Conservation (phyloP, 495 filamentous ascomycete species). For the Aspergillus steynii region DNA sequence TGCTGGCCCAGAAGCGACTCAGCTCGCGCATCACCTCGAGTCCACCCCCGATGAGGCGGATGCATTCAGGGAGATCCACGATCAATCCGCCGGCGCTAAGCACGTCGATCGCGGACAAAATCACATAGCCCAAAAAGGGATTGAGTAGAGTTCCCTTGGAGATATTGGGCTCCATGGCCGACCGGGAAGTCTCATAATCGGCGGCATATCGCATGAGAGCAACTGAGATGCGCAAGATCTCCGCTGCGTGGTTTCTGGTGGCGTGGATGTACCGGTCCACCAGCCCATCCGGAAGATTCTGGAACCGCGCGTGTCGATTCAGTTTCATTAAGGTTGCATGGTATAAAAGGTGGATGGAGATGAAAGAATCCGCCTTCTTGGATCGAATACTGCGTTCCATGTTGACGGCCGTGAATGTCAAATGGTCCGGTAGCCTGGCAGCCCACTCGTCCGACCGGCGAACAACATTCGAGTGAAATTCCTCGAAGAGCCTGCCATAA, state of each 20-base stretch:
- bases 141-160: slow-evolving; percentile 30
- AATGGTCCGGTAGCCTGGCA: slow-evolving; percentile 43
- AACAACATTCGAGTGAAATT: slow-evolving; percentile 51
- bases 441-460: slow-evolving; percentile 52
- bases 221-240: slow-evolving; percentile 37
- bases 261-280: slow-evolving; percentile 38
- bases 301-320: slow-evolving; percentile 57
- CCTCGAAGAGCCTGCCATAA: slow-evolving; percentile 45
- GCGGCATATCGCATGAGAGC: slow-evolving; percentile 28
- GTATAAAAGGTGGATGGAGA: slow-evolving; percentile 62
- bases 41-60: slow-evolving; percentile 46
- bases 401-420: slow-evolving; percentile 51
- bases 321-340: slow-evolving; percentile 61
- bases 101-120: slow-evolving; percentile 49
- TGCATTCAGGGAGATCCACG: slow-evolving; percentile 40
- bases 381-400: slow-evolving; percentile 46
- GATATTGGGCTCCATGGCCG: slow-evolving; percentile 16
- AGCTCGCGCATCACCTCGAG: slow-evolving; percentile 40
- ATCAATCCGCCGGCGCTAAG: slow-evolving; percentile 40
- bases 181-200: slow-evolving; percentile 23
- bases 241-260: slow-evolving; percentile 43
- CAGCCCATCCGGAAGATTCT: slow-evolving; percentile 29
- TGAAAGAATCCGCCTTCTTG: slow-evolving; percentile 52
- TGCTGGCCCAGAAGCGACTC: slow-evolving; percentile 35
- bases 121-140: slow-evolving; percentile 45